Base-by-base conservation (phyloP, 305 asterid genomes). In the Withania somnifera region DNA sequence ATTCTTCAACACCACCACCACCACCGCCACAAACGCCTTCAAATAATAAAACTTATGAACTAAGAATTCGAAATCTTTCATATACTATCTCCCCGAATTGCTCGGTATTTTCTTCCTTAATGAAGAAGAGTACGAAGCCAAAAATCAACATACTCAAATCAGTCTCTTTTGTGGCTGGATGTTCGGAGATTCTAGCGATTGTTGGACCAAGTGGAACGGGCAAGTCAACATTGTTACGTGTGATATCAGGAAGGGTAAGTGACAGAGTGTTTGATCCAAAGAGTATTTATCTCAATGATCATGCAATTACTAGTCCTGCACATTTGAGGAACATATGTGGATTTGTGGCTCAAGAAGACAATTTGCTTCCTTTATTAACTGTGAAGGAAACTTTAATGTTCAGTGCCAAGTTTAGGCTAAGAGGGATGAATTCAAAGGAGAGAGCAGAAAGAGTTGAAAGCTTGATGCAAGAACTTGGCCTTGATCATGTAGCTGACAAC, bases 171-270 rank as follows among this genome's bases (percentile, higher is more conserved):
- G 78, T 87, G 2, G 97, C 98, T 13, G 90, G 90, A 87, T 88
- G 92, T 84, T 90, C 94, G 0, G 94, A 92, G 85, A 84, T 93
- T 85, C 86, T 92, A 36, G 97, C 98, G 1, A 81, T 95, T 2
- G 96, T 92, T 2, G 98, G 98, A 87, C 97, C 98, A 0, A 93
- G 98, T 56, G 98, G 98, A 17, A 93, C 97, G 0, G 98, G 97
- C 11, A 94, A 93, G 85, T 94, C 97, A 6, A 89, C 97, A 1
- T 91, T 94, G 76, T 64, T 92, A 51, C 87, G 93, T 81, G 83
- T 89, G 5, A 88, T 93, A 19, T 91, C 96, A 0, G 98, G 98
- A 54, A 83, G 98, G 83, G 88, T 91, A 17, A 87, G 77, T 42
- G 85, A 91, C 76, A 83, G 45, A 20, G 90, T 85, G 40, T 93